Base-by-base conservation (phyloP, 345 rosid species). In the Corchorus olitorius region DNA sequence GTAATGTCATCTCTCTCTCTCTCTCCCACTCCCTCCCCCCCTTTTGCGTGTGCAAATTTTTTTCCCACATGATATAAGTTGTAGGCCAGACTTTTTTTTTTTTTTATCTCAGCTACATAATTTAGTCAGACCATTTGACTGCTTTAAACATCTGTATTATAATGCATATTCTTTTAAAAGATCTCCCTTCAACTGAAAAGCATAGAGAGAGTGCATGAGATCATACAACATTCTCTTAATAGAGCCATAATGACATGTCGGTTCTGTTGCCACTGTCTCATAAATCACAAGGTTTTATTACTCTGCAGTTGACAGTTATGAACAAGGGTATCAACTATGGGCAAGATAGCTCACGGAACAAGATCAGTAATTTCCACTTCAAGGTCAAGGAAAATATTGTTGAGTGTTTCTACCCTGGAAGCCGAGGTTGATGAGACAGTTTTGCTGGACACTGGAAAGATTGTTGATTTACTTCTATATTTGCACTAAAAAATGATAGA, bases 331-430 rank as follows among this genome's bases (percentile, higher is more conserved):
- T 60, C 41, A 61, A 55, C 35, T 70, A 79, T 7, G 73, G 60
- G 33, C 76, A 48, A 53, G 79, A 83, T 62, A 84, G 77, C 81
- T 79, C 82, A 33, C 74, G 82, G 82, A 89, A 80, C 88, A 86
- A 87, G 80, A 75, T 85, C 72, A 86, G 83, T 76, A 91, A 89
- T 84, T 93, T 96, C 81, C 98, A 92, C 46, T 92, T 88, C 83
- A 89, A 76, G 91, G 81, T 89, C 79, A 93, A 89, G 88, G 98
- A 93, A 54, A 93, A 90, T 68, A 78, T 83, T 4, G 82, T 88
- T 6, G 94, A 96, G 22, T 96, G 81, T 77, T 96, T 96, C 83
- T 89, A 89, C 81, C 97, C 98, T 0, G 97, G 98, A 33, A 82
- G 81, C 73, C 80, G 39, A 64, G 76, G 79, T 72, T 90, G 83